Conservation (phyloP, 169 alveolate genomes). For the Cryptosporidium sp. region DNA sequence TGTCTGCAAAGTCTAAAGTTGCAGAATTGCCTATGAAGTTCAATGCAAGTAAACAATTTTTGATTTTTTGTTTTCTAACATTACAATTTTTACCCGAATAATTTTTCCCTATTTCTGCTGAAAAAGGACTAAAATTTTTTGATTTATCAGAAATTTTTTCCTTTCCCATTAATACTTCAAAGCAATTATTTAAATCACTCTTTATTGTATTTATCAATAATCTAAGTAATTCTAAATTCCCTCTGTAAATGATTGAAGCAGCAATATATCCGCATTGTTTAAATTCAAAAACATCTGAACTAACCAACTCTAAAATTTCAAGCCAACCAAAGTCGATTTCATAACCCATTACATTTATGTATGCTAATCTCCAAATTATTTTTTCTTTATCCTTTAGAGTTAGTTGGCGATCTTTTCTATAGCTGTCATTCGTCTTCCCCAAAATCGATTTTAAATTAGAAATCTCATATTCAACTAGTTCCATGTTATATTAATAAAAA, state of each 20-base stretch:
- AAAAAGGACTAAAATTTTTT: background rate
- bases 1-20: conserved; percentile 54
- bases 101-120: background rate
- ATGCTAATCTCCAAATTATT: conserved; percentile 54
- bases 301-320: conserved; percentile 36
- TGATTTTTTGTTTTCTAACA: background rate
- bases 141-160: background rate
- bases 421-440: background rate
- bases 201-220: conserved; percentile 64
- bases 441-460: conserved; percentile 11
- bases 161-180: background rate
- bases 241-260: conserved; percentile 35
- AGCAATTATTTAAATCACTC: conserved; percentile 48
- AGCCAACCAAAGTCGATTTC: conserved; percentile 64
- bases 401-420: conserved; percentile 1
- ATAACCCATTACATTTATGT: conserved; percentile 25
- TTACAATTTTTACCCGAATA: background rate
- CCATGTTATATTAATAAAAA: conserved; percentile 4
- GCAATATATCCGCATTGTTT: conserved; percentile 61
- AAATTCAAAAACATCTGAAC: conserved; percentile 19
- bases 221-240: conserved; percentile 35
- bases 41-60: conserved; percentile 38
- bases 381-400: conserved; percentile 41
- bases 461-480: conserved; percentile 25
- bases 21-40: conserved; percentile 53